Percentiles rank a stretch among this genome's conserved stretches.
These are phyloP conservation scores for Coemansia asiatica DNA, from an alignment of 192 early-diverging fungal species.

Conservation along the genomic window DNA sequence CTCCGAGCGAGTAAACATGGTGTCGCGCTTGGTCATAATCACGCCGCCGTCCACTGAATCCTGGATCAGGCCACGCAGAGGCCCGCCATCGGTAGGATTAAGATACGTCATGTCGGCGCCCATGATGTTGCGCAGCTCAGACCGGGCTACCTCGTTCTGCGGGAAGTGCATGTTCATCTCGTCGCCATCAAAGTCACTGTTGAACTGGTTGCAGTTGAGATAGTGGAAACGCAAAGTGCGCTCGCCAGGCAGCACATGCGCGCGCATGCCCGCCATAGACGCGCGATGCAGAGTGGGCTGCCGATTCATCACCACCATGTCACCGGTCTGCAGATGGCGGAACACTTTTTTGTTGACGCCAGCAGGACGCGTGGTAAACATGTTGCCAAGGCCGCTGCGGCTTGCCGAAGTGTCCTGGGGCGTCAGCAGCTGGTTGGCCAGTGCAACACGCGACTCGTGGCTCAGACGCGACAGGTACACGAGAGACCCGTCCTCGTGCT, in stretches of 20 bases:
- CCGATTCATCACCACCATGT: conserved; percentile 95
- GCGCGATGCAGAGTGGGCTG: conserved; percentile 99
- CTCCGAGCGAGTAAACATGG: conserved; percentile 81
- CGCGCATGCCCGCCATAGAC: conserved; percentile 98
- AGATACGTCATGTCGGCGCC: conserved; percentile 95
- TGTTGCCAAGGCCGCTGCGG: conserved; percentile 51
- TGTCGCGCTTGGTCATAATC: conserved; percentile 84
- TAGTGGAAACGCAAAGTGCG: conserved; percentile 99
- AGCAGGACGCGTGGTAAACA: conserved; percentile 61
- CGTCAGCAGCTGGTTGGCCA: conserved; percentile 91
- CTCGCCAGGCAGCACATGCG: conserved; percentile 91
- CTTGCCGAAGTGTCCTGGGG: conserved; percentile 60
- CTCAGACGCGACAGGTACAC: conserved; percentile 77
- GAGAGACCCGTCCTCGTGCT: conserved; percentile 93
- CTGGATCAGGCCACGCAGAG: conserved; percentile 96
- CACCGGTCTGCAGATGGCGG: conserved; percentile 95
- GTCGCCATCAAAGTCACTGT: conserved; percentile 99
- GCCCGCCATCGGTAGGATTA: conserved; percentile 94
- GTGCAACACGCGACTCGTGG: conserved; percentile 84
- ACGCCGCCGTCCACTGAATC: conserved; percentile 98
- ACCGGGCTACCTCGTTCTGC: conserved; percentile 94
- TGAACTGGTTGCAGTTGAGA: conserved; percentile 88
- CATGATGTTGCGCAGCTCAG: conserved; percentile 95
- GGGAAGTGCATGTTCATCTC: conserved; percentile 99
- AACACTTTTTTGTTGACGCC: conserved; percentile 93